Evolutionary conservation across 257 asterid genomes (phyloP), one percentile per base, ranked within the genome.

Genomic region (Solanum tarijense): DNA sequence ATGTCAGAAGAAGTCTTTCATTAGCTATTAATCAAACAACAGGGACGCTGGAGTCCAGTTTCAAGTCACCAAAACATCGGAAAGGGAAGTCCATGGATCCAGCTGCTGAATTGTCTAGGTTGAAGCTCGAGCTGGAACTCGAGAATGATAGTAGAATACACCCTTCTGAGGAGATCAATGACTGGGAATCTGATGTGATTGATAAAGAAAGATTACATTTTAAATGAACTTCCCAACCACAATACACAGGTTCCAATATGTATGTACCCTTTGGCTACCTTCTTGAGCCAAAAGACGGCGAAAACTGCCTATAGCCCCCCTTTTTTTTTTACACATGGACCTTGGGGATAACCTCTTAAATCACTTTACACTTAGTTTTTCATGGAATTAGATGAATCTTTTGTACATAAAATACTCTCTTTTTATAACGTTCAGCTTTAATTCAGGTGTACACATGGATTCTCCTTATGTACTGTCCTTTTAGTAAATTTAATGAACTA

Each of bases 181-280:
- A 94, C 31, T 95, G 99, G 99, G 97, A 95, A 86, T 96, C 92
- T 43, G 98, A 96, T 78, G 94, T 87, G 27, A 20, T 89, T 81
- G 94, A 93, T 31, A 89, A 92, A 89, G 90, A 89, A 82, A 85
- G 89, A 39, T 83, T 88, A 85, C 71, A 87, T 84, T 88, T 41
- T 31, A 32, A 87, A 62, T 82, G 73, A 83, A 16, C 46, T 29
- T 62, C 43, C 86, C 27, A 36, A 66, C 12, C 4, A 35, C 68
- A 81, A 18, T 9, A 12, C 3, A 82, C 39, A 10, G 41, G 43
- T 31, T 82, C 65, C 60, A 48, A 29, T 82, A 18, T 48, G 39
- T 81, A 16, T 46, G 43, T 82, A 82, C 21, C 25, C 43, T 82
- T 46, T 48, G 43, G 85, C 18, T 29, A 81, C 18, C 38, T 82